Evolutionary conservation across 164 flowering plant genomes (phyloP), one percentile per base, ranked within the genome.

Genomic region (Kingdonia uniflora): DNA sequence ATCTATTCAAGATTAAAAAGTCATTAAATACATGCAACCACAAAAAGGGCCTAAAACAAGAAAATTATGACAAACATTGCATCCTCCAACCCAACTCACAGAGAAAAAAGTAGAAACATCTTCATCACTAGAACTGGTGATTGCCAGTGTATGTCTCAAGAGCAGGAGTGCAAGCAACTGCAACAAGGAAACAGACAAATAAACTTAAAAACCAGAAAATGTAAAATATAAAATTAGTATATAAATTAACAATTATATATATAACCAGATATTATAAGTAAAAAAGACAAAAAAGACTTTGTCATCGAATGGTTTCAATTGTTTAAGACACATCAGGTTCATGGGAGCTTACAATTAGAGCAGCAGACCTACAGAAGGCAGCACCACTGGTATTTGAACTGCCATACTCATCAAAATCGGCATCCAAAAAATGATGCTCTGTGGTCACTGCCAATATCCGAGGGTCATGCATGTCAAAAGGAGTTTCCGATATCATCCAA

Each of bases 401-500:
- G 51, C 79, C 82, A 76, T 85, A 85, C 11, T 86, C 95, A 62
- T 85, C 95, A 68, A 81, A 85, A 14, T 89, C 90, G 22, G 48
- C 19, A n/a, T 44, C 22, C 21, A 19, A 19, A 0, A 16, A 2
- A 41, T 14, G 44, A 41, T 19, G 11, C 16, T 41, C 96, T 54
- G 84, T 95, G 15, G 98, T 90, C 79, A 91, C 80, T 41, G 95
- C 92, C 72, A 85, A 50, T 22, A 92, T 71, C 14, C 83, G 85
- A 71, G 89, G 95, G 58, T 92, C 95, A 55, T 68, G 77, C 71
- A 82, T 59, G 65, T 84, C 80, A 71, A 85, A 49, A 65, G 95
- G 89, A 35, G 90, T 65, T 6, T 96, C 98, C 52, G 96, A 71
- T 26, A 88, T 69, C n/a, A 89, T 78, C 98, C 98, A 92, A n/a